Conservation (phyloP, 345 rosid genomes). For the Xanthoceras sorbifolium region DNA sequence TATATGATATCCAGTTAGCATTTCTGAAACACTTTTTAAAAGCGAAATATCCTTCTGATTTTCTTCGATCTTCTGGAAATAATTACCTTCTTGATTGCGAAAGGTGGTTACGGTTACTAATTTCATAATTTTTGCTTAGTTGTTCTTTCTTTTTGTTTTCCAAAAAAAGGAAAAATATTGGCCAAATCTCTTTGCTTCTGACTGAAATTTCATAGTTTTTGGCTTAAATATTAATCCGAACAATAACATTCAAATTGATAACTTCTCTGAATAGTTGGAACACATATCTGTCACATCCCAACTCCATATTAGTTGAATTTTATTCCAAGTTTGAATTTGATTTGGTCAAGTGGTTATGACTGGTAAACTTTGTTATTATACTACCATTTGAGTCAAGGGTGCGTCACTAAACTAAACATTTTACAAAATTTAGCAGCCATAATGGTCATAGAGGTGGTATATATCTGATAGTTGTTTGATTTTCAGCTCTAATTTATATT, state of each 20-base stretch:
- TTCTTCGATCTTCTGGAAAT: not conserved
- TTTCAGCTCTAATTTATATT: slow-evolving; percentile 4
- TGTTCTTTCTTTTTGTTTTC: not conserved
- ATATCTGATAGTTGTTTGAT: not conserved
- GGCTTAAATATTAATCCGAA: not conserved
- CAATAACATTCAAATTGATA: not conserved
- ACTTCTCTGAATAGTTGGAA: not conserved
- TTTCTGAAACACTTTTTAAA: not conserved
- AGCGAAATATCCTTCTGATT: not conserved
- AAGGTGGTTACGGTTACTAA: not conserved
- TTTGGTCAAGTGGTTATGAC: slow-evolving; percentile 5
- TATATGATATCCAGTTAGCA: not conserved
- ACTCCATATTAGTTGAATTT: not conserved
- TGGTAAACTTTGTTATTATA: not conserved
- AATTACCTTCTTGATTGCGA: not conserved
- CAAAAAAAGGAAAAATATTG: not conserved
- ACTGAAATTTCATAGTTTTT: not conserved
- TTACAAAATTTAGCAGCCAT: not conserved
- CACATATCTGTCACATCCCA: not conserved
- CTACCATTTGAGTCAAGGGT: not conserved
- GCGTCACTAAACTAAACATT: not conserved
- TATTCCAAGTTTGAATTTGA: not conserved
- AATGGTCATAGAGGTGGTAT: not conserved
- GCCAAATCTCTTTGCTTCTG: not conserved
- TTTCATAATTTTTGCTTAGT: not conserved